Evolutionary conservation across 2,329 filamentous ascomycete species (phyloP).

Genomic region (Zelopaecilomyces penicillatus): DNA sequence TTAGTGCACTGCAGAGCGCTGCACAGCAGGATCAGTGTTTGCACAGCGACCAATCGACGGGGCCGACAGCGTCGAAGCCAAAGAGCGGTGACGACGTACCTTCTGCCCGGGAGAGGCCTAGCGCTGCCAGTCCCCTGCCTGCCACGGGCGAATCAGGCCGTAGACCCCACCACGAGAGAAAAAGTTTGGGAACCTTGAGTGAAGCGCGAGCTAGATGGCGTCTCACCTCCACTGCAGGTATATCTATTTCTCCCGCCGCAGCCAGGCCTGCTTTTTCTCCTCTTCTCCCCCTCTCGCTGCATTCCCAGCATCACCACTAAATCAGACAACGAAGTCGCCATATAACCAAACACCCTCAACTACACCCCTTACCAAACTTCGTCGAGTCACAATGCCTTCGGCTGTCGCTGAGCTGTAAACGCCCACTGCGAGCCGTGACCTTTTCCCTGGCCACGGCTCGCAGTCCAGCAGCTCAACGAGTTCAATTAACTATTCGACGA

Average conservation of each 20-base stretch:
- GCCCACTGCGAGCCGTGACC: slow-evolving; percentile 63
- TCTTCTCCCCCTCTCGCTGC: slow-evolving; percentile 13
- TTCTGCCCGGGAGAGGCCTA: slow-evolving; percentile 1
- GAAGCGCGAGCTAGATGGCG: neutral
- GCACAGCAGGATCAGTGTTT: no score
- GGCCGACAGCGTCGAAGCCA: neutral
- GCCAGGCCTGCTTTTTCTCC: slow-evolving; percentile 4
- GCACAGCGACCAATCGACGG: neutral
- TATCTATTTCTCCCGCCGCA: slow-evolving; percentile 16
- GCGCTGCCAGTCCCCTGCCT: slow-evolving; percentile 5
- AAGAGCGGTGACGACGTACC: slow-evolving; percentile 9
- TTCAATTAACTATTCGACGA: slow-evolving; percentile 51
- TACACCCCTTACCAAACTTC: slow-evolving; percentile 43
- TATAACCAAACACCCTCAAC: slow-evolving; percentile 20
- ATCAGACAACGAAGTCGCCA: slow-evolving; percentile 60
- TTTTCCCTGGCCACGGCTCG: slow-evolving; percentile 45
- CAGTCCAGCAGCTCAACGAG: slow-evolving; percentile 84
- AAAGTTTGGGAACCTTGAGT: slow-evolving; percentile 11
- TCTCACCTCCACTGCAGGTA: slow-evolving; percentile 15
- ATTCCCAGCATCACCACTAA: slow-evolving; percentile 23
- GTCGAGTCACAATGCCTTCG: slow-evolving; percentile 66
- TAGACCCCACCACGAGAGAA: slow-evolving; percentile 14
- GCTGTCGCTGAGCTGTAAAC: slow-evolving; percentile 89
- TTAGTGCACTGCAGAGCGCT: no score
- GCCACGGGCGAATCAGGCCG: slow-evolving; percentile 12